Conservation (phyloP, 2,329 filamentous ascomycete species). For the Clathrospora elynae region DNA sequence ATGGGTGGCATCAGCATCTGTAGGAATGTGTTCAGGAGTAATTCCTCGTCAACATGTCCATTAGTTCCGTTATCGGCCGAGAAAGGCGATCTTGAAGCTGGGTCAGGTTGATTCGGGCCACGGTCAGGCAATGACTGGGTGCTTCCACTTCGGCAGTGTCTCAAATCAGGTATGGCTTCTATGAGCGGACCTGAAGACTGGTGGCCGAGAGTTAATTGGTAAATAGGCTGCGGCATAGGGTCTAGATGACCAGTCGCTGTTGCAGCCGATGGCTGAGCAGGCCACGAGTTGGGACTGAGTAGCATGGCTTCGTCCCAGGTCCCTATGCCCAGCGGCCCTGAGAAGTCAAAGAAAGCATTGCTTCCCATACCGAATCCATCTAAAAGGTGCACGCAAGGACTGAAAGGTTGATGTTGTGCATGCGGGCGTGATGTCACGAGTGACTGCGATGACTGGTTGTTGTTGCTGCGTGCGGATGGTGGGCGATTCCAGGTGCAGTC, state of each 20-base stretch:
- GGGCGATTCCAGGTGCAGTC: slow-evolving; percentile 58
- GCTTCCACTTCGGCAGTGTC: slow-evolving; percentile 12
- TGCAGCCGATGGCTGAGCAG: slow-evolving; percentile 24
- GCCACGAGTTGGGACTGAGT: slow-evolving; percentile 40
- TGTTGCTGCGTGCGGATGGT: slow-evolving; percentile 20
- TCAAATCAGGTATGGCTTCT: slow-evolving; percentile 9
- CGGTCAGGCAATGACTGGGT: slow-evolving; percentile 24
- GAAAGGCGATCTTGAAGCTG: slow-evolving; percentile 38
- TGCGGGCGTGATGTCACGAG: slow-evolving; percentile 21
- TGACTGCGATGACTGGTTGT: slow-evolving; percentile 25
- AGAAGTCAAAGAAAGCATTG: slow-evolving; percentile 35
- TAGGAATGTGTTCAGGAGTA: slow-evolving; percentile 57
- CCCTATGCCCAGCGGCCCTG: slow-evolving; percentile 33
- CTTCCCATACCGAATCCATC: slow-evolving; percentile 27
- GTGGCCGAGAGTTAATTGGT: slow-evolving; percentile 25
- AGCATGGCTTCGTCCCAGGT: slow-evolving; percentile 43
- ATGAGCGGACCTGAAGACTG: slow-evolving; percentile 19
- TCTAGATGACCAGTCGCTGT: slow-evolving; percentile 18
- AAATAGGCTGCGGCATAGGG: slow-evolving; percentile 27
- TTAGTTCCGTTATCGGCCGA: slow-evolving; percentile 32
- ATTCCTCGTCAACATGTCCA: slow-evolving; percentile 39
- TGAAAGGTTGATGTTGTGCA: slow-evolving; percentile 18
- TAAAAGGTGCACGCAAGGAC: slow-evolving; percentile 17
- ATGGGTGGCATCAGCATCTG: slow-evolving; percentile 59
- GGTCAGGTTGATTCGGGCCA: slow-evolving; percentile 19